Evolutionary conservation across 2,329 filamentous ascomycete genomes (phyloP).

Genomic region (Colletotrichum endophyticum): DNA sequence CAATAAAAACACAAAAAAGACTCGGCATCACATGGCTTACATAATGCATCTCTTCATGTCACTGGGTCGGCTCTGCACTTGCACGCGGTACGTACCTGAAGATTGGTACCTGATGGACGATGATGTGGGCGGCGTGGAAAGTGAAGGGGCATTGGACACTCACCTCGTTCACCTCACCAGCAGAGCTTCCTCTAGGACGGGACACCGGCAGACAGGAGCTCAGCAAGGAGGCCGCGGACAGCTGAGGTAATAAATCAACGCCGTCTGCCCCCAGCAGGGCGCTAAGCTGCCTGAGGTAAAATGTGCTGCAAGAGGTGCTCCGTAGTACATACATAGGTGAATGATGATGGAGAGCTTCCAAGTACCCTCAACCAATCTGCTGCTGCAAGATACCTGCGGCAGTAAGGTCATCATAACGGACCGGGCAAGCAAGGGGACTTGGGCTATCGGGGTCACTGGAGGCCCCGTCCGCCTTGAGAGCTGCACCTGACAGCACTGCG

Average conservation of each 20-base stretch:
- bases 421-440: background rate
- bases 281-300: background rate
- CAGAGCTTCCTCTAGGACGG: background rate
- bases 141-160: background rate
- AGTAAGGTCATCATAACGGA: background rate
- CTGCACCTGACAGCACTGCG: constrained; percentile 6
- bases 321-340: background rate
- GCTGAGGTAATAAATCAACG: background rate
- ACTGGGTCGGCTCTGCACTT: background rate
- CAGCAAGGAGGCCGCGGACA: background rate
- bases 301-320: background rate
- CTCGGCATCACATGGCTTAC: background rate
- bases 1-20: background rate
- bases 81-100: background rate
- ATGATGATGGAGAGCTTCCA: background rate
- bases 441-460: constrained; percentile 1
- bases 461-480: background rate
- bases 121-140: background rate
- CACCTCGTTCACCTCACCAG: background rate
- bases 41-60: background rate
- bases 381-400: background rate
- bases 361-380: background rate
- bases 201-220: background rate
- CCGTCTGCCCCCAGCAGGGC: background rate
- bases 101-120: background rate